phyloP scores from a whole-genome alignment of 2,329 filamentous ascomycete species.

The Trichoderma koningii region DNA sequence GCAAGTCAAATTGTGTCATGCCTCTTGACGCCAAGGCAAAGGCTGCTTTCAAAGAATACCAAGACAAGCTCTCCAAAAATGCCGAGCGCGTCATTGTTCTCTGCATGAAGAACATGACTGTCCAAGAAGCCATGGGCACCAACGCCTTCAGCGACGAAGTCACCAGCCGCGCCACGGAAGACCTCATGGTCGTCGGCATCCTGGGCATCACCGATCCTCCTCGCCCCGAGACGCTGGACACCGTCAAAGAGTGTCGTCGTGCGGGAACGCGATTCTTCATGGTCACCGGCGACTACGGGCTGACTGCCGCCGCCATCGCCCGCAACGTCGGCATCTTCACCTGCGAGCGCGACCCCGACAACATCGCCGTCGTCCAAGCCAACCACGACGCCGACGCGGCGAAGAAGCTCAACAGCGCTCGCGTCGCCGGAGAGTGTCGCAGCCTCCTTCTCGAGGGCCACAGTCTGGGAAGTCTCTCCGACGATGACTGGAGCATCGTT shows the following conservation, averaged over 20 bases:
- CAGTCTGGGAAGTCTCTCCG: constrained; percentile 56
- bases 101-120: constrained; percentile 42
- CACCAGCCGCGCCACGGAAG: constrained; percentile 42
- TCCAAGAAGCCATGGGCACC: constrained; percentile 46
- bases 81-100: constrained; percentile 49
- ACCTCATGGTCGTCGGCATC: constrained; percentile 53
- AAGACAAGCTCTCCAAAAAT: constrained; percentile 45
- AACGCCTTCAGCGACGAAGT: constrained; percentile 56
- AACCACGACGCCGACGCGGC: constrained; percentile 19
- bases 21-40: constrained; percentile 41
- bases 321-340: constrained; percentile 66
- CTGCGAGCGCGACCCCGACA: constrained; percentile 47
- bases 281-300: constrained; percentile 52
- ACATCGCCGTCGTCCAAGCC: constrained; percentile 34
- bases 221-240: constrained; percentile 46
- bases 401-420: constrained; percentile 30
- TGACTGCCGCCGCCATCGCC: constrained; percentile 67
- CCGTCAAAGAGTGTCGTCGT: constrained; percentile 46
- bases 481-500: constrained; percentile 48
- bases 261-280: constrained; percentile 51
- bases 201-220: constrained; percentile 54
- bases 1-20: constrained; percentile 36
- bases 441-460: constrained; percentile 56
- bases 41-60: constrained; percentile 40
- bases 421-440: constrained; percentile 30